Evolutionary conservation across 805 yeast species (phyloP).

Genomic region (Sugiyamaella boreocaroliniensis): DNA sequence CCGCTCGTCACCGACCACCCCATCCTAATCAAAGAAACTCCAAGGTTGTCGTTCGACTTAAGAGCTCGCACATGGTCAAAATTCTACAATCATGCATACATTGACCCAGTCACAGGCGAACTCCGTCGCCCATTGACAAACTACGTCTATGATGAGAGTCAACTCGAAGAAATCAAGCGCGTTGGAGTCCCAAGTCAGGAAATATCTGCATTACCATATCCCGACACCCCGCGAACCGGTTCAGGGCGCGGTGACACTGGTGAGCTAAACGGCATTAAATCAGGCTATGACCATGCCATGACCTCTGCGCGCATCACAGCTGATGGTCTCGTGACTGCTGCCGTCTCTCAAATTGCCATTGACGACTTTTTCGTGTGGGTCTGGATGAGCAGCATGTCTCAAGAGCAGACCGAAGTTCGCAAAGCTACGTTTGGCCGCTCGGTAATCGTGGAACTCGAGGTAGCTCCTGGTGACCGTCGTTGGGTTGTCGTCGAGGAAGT

Average conservation of each 20-base stretch:
- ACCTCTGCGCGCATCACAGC: conserved; percentile 9
- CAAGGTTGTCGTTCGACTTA: conserved; percentile 18
- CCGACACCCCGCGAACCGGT: conserved; percentile 27
- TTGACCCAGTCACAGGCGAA: conserved; percentile 25
- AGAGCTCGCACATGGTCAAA: conserved; percentile 26
- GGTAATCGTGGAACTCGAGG: conserved; percentile 71
- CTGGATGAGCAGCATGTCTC: conserved; percentile 72
- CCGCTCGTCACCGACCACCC: conserved; percentile 22
- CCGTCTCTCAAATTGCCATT: conserved; percentile 57
- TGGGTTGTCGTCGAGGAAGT: conserved; percentile 29
- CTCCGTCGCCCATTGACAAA: conserved; percentile 23
- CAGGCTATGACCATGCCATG: not conserved
- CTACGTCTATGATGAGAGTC: conserved; percentile 27
- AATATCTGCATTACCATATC: conserved; percentile 25
- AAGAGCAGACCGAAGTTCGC: conserved; percentile 60
- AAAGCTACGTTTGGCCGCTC: conserved; percentile 75
- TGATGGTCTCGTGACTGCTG: conserved; percentile 32
- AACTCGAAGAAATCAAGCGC: conserved; percentile 25
- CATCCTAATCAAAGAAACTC: conserved; percentile 19
- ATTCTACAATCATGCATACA: conserved; percentile 24
- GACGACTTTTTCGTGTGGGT: conserved; percentile 91
- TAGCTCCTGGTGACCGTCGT: conserved; percentile 54
- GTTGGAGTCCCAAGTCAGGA: conserved; percentile 22
- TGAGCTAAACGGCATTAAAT: not conserved
- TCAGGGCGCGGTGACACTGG: not conserved